Base-by-base conservation (phyloP, 768 basidiomycete genomes). In the Hemileccinum rubropunctum region DNA sequence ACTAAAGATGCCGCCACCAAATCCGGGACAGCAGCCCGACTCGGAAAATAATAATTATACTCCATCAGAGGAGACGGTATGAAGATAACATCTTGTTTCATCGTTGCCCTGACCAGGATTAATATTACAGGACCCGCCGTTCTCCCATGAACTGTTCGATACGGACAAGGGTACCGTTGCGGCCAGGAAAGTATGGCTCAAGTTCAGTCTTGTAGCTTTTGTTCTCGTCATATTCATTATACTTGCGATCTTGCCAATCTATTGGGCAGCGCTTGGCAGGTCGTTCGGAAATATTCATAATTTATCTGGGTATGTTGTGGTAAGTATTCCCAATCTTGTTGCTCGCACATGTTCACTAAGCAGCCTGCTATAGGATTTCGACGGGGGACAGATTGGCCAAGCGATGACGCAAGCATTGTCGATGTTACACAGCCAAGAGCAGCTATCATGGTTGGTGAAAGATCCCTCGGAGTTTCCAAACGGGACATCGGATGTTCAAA, bases 191-290 rank as follows among this genome's bases (percentile, higher is more conserved):
- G 48, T 60, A 10, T 82, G 79, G 67, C 48, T 77, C 42, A 74
- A 65, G 55, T 69, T 71, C 3, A 65, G 80, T 40, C 6, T 74
- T 6, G 50, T 59, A 10, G 69, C 73, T 15, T 61, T 69, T 3
- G 53, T 70, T 12, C 46, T 75, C 23, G 59, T 79, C 15, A 59
- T 71, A 13, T 38, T 80, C 30, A 59, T 75, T 18, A 76, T 84
- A 37, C 75, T 80, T 52, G 66, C 63, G 0, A 67, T 83, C 18
- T 65, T 84, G 49, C 64, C 80, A 3, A 82, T 85, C 40, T 84
- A 78, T 61, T 85, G 82, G 81, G 82, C 79, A 10, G 75, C 78
- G 12, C 62, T 80, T 4, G 80, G 80, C 67, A 72, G 72, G 46
- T 72, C 72, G 10, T 72, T 65, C 6, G 37, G 51, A 28, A 61